Percentiles rank a stretch among this genome's conserved stretches.
These are phyloP conservation scores for Colletotrichum sp. DNA, from an alignment of 2,329 filamentous ascomycete genomes.

Conservation along the genomic window DNA sequence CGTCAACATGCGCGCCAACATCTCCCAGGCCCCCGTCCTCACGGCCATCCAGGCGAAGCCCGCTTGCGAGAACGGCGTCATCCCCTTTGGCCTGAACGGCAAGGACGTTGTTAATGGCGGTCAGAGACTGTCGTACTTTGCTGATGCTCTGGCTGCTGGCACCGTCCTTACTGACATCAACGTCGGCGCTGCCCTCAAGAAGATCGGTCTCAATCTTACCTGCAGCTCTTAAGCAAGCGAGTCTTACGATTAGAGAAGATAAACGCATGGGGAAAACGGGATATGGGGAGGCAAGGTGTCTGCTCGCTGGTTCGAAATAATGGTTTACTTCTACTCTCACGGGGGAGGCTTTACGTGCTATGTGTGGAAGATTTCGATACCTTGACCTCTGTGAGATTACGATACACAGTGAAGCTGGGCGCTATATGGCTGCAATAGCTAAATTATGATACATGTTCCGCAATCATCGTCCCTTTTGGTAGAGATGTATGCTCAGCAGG, in stretches of 20 bases:
- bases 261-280: neutral
- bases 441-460: neutral
- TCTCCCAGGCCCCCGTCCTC: conserved; percentile 57
- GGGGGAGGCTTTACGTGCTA: neutral
- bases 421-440: neutral
- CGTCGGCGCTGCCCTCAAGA: conserved; percentile 37
- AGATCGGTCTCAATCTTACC: conserved; percentile 26
- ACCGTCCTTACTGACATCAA: conserved; percentile 60
- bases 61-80: conserved; percentile 58
- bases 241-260: neutral
- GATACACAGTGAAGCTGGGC: neutral
- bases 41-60: conserved; percentile 41
- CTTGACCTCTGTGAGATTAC: neutral
- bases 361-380: neutral
- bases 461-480: neutral
- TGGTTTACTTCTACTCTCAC: neutral
- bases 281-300: neutral
- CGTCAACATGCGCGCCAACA: conserved; percentile 57
- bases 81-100: conserved; percentile 62
- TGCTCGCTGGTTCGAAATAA: neutral
- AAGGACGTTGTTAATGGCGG: conserved; percentile 56
- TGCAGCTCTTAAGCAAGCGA: neutral
- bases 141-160: conserved; percentile 55
- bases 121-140: conserved; percentile 60
- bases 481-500: neutral